Conservation (phyloP, 345 rosid genomes). For the Eucalyptus shirleyi region DNA sequence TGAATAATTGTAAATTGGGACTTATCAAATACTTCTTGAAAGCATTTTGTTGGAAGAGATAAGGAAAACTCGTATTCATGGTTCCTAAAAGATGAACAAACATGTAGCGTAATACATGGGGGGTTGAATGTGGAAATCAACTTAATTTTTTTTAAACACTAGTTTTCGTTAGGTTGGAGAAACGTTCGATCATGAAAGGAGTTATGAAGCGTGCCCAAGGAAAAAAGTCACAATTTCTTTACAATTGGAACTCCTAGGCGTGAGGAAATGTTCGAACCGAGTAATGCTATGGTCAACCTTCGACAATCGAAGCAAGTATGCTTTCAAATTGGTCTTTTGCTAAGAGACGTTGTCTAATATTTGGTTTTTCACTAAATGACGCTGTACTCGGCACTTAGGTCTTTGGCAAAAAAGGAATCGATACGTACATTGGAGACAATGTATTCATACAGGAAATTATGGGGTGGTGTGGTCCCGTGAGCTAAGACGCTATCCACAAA, state of each 20-base stretch:
- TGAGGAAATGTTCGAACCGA: not conserved
- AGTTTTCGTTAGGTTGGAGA: not conserved
- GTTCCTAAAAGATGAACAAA: not conserved
- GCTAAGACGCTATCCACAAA: too few species aligned
- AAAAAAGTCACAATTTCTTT: not conserved
- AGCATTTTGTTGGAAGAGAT: not conserved
- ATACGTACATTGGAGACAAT: not conserved
- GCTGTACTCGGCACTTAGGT: too few species aligned
- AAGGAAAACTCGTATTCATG: not conserved
- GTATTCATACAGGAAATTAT: too few species aligned
- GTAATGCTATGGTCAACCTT: not conserved
- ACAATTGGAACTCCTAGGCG: not conserved
- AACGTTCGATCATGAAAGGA: not conserved
- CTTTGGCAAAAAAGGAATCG: not conserved
- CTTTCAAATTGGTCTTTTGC: not conserved
- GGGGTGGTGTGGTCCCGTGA: not conserved
- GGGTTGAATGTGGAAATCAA: not conserved
- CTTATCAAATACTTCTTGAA: not conserved
- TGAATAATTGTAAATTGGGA: not conserved
- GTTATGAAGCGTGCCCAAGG: not conserved
- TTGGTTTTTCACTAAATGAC: not conserved
- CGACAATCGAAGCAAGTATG: not conserved
- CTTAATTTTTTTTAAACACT: not conserved
- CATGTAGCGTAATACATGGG: fast-evolving
- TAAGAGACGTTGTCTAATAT: too few species aligned